Conservation (phyloP, 495 filamentous ascomycete genomes). For the Xanthoparmelia taractica region DNA sequence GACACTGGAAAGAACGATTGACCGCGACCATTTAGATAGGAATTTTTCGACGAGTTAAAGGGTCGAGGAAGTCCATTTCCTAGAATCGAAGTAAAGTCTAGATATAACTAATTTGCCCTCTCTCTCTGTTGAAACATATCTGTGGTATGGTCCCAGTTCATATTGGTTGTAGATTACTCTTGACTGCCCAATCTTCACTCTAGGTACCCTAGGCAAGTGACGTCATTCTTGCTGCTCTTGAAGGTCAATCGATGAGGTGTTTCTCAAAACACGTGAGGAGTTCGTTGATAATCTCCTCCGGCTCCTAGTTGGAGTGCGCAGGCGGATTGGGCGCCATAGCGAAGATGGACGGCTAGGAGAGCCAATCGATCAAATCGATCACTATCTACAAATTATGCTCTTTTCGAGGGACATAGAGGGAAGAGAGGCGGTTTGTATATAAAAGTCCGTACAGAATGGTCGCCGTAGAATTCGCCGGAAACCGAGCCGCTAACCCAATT, state of each 20-base stretch:
- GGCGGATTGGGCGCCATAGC: not conserved
- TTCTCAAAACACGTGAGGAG: slow-evolving; percentile 2
- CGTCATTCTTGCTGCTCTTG: slow-evolving; percentile 3
- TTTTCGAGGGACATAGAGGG: slow-evolving; percentile 2
- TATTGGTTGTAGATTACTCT: slow-evolving; percentile 8
- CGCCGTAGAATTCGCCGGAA: not conserved
- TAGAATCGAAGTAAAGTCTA: slow-evolving; percentile 3
- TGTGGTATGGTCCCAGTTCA: not conserved
- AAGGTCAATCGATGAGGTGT: slow-evolving; percentile 3
- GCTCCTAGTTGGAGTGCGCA: slow-evolving; percentile 1
- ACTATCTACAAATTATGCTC: slow-evolving; percentile 3
- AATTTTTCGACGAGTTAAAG: slow-evolving; percentile 1
- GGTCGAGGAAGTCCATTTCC: not conserved
- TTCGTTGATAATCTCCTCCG: slow-evolving; percentile 4
- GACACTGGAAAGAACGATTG: slow-evolving; percentile 13
- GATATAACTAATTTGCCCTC: slow-evolving; percentile 4
- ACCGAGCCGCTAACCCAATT: not conserved
- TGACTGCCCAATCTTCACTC: slow-evolving; percentile 3
- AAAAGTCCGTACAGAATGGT: not conserved
- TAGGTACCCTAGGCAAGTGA: slow-evolving; percentile 5
- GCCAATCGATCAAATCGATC: slow-evolving; percentile 1
- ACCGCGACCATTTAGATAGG: slow-evolving; percentile 9
- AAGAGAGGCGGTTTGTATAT: slow-evolving; percentile 1
- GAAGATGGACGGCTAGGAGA: slow-evolving; percentile 6
- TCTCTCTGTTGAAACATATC: slow-evolving; percentile 5